These are phyloP conservation scores for Russula virescens DNA, from an alignment of 768 basidiomycete species.

Conservation along the genomic window DNA sequence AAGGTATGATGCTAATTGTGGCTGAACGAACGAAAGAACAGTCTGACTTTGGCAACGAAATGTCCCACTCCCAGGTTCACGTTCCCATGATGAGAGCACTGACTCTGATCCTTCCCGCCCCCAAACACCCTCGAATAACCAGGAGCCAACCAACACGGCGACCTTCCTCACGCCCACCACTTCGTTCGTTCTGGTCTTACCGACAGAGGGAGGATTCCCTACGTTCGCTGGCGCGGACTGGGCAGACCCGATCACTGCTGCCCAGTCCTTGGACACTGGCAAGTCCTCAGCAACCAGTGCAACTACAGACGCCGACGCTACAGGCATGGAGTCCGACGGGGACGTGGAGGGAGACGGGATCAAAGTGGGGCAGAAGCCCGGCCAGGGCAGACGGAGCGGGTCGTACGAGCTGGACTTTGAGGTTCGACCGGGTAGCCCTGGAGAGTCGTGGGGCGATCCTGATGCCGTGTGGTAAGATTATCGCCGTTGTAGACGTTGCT, in stretches of 20 bases:
- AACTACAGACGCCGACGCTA: too few species aligned
- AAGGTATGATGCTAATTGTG: background rate
- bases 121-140: too few species aligned
- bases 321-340: too few species aligned
- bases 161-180: background rate
- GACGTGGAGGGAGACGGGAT: too few species aligned
- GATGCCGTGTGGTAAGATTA: background rate
- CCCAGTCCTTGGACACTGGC: too few species aligned
- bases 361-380: too few species aligned
- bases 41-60: background rate
- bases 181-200: background rate
- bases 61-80: background rate
- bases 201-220: background rate
- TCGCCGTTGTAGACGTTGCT: too few species aligned
- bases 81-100: background rate
- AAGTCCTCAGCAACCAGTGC: too few species aligned
- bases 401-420: background rate
- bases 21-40: background rate
- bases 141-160: too few species aligned
- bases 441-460: background rate
- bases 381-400: too few species aligned
- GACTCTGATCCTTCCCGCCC: background rate
- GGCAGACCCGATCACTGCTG: background rate
- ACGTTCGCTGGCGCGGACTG: background rate
- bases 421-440: background rate